A percentile compares a stretch with the other conserved stretches of the same genome.
phyloP scores from a whole-genome alignment of 2,329 filamentous ascomycete species.

The Eutypa lata region DNA sequence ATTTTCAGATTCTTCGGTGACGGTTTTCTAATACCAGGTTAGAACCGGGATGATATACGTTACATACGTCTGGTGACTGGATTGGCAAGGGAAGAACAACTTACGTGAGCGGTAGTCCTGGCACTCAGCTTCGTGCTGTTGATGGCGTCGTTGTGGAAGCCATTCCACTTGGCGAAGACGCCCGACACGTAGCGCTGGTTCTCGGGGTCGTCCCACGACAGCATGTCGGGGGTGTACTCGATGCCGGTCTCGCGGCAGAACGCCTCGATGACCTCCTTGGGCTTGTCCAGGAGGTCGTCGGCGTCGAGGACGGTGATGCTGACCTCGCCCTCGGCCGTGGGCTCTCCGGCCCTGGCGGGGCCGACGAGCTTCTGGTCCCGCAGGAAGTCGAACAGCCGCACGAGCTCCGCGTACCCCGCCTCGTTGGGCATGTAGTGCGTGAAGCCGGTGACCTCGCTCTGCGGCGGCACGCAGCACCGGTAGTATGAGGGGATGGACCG shows the following conservation, averaged over 20 bases:
- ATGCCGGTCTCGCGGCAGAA: conserved; percentile 83
- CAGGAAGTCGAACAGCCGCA: conserved; percentile 83
- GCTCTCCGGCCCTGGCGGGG: conserved; percentile 41
- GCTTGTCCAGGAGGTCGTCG: conserved; percentile 87
- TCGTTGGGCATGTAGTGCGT: conserved; percentile 82
- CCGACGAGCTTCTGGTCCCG: conserved; percentile 67
- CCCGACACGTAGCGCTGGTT: conserved; percentile 65
- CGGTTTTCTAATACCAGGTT: conserved; percentile 48
- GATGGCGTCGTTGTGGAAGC: conserved; percentile 94
- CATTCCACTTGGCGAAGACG: conserved; percentile 94
- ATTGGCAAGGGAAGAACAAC: conserved; percentile 23
- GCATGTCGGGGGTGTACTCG: conserved; percentile 72
- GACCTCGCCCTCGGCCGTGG: conserved; percentile 33
- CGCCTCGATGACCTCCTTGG: conserved; percentile 67
- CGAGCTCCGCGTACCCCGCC: conserved; percentile 86
- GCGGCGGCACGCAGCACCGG: conserved; percentile 87
- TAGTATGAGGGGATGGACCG: conserved; percentile 90
- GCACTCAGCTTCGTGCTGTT: conserved; percentile 74
- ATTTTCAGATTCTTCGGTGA: conserved; percentile 64
- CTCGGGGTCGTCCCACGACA: conserved; percentile 77
- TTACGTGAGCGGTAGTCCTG: conserved; percentile 60
- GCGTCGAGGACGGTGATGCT: conserved; percentile 87
- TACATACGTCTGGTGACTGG: too few relatives aligned
- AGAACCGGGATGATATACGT: conserved; percentile 19
- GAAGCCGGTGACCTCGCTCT: conserved; percentile 80